Conservation (phyloP, 1,284 basidiomycete species). For the Ganoderma leucocontextum region DNA sequence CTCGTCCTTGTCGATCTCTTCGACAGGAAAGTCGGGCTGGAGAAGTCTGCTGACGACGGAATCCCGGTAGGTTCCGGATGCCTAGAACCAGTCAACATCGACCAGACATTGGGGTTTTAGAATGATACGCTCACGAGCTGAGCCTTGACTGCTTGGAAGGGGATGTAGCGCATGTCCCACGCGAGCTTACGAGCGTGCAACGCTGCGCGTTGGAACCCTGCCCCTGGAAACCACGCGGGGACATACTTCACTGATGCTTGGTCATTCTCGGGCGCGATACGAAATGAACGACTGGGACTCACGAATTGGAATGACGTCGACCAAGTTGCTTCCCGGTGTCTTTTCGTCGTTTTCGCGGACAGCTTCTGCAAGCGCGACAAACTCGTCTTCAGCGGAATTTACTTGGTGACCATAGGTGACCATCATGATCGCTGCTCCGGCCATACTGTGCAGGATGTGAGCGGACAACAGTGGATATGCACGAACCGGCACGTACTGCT, state of each 20-base stretch:
- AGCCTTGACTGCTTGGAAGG: constrained; percentile 14
- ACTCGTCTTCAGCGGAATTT: constrained; percentile 19
- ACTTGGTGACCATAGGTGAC: constrained; percentile 27
- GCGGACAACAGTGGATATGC: background rate
- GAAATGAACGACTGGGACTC: background rate
- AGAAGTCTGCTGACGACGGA: constrained; percentile 20
- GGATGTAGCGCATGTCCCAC: constrained; percentile 15
- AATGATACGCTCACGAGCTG: background rate
- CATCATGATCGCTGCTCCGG: constrained; percentile 30
- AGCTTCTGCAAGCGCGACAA: constrained; percentile 21
- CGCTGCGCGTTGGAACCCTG: constrained; percentile 23
- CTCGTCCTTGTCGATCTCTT: constrained; percentile 2
- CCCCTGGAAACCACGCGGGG: constrained; percentile 32
- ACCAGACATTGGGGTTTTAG: background rate
- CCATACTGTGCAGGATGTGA: constrained; percentile 11
- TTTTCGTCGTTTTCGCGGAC: constrained; percentile 21
- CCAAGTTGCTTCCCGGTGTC: constrained; percentile 27
- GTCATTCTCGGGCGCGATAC: background rate
- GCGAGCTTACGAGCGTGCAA: constrained; percentile 2
- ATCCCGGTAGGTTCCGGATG: constrained; percentile 1
- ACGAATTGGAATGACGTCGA: constrained; percentile 33
- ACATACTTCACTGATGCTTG: constrained; percentile 24
- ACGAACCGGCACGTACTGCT: constrained; percentile 1
- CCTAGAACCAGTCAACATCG: background rate
- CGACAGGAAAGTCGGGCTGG: background rate